These are phyloP conservation scores for Exidia glandulosa DNA, from an alignment of 768 basidiomycete genomes.

Conservation along the genomic window DNA sequence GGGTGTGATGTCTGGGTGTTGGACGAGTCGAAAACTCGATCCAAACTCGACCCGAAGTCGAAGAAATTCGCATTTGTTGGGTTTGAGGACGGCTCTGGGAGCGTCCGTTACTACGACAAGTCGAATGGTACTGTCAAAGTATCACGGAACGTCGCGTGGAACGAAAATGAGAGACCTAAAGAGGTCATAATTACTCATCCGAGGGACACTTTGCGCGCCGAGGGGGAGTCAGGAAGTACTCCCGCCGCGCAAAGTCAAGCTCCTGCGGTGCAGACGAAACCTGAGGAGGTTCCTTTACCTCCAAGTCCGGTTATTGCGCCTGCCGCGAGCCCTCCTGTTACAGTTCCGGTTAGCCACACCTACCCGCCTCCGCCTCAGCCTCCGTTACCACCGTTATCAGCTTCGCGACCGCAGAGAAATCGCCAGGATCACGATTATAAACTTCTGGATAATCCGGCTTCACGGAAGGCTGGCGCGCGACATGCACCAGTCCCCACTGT, in stretches of 20 bases:
- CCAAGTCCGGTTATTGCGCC: not conserved
- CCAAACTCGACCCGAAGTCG: conserved; percentile 8
- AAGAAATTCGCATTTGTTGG: conserved; percentile 9
- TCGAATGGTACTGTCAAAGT: not conserved
- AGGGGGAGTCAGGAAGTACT: not conserved
- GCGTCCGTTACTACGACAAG: conserved; percentile 8
- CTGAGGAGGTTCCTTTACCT: not conserved
- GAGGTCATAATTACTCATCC: not conserved
- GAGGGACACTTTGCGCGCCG: not conserved
- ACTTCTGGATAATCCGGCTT: no score
- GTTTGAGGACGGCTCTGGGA: conserved; percentile 7
- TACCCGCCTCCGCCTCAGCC: no score
- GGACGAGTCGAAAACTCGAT: not conserved
- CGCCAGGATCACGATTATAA: no score
- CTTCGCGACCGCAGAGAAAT: no score
- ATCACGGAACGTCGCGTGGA: conserved; percentile 4
- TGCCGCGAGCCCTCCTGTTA: not conserved
- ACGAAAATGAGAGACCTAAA: conserved; percentile 1
- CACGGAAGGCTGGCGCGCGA: not conserved
- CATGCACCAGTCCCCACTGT: no score
- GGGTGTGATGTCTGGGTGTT: conserved; percentile 8
- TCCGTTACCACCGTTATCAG: no score
- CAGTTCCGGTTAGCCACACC: not conserved
- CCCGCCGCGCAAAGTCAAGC: not conserved
- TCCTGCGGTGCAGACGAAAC: not conserved